Base-by-base conservation (phyloP, 75 land plant species). In the Cryptomeria japonica region DNA sequence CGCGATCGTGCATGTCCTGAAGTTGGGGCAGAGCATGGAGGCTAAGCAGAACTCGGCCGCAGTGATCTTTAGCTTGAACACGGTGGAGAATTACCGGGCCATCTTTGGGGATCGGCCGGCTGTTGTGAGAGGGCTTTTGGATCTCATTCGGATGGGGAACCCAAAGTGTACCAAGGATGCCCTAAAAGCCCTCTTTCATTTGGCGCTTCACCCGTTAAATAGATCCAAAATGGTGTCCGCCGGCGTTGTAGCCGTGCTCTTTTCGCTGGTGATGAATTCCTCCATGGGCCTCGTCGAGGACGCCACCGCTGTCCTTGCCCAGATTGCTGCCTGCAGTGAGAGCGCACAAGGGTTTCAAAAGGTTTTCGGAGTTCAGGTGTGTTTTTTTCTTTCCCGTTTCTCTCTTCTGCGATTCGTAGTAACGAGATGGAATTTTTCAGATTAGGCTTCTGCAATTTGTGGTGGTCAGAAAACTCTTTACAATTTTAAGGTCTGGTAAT, bases 21-120 rank as follows among this genome's bases (percentile, higher is more conserved):
- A 86, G 75, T 70, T n/a, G 25, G 90, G 92, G 16, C 46, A 38
- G 53, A 76, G 89, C 47, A 53, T 92, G 36, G 90, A 87, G 85
- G 93, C 91, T n/a, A 92, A 90, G 55, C 95, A 94, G 87, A 91
- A 94, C 88, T 92, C 93, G 42, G 99, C 99, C 73, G 99, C 96
- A 70, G 88, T 94, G 11, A 80, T 97, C 31, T 92, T 90, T 88
- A 96, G 96, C 91, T 89, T 97, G 80, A 87, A 94, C 61, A 64
- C 89, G 68, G 88, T 82, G 75, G 99, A 96, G 0, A 79, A 89
- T 10, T 90, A 93, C 91, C 92, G 97, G 56, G 92, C 93, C 11
- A 89, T 92, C 39, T 91, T 97, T 83, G 99, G 99, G 0, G 55
- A 90, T 49, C 92, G 91, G 79, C 90, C 90, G 19, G 85, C 86